phyloP scores from a whole-genome alignment of 805 yeast genomes.

The Nakazawaea anatomiae region DNA sequence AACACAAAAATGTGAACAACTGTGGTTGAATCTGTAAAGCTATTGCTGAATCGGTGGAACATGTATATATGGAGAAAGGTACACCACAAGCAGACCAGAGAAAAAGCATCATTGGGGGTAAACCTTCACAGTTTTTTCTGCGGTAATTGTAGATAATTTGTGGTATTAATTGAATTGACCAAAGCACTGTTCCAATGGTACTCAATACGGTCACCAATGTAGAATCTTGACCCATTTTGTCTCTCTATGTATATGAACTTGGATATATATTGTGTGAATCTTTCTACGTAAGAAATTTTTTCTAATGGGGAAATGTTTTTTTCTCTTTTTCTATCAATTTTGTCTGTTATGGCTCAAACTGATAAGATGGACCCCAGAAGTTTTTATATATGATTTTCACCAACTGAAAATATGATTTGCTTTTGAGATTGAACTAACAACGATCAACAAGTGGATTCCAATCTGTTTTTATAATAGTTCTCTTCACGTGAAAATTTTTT shows the following conservation, averaged over 20 bases:
- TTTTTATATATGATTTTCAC: no score
- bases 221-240: slow-evolving; percentile 1
- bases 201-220: slow-evolving; percentile 71
- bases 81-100: slow-evolving; percentile 77
- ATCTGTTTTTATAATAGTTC: no score
- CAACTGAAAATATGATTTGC: no score
- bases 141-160: slow-evolving; percentile 60
- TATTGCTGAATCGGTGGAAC: slow-evolving; percentile 61
- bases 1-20: slow-evolving; percentile 65
- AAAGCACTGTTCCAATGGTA: slow-evolving; percentile 83
- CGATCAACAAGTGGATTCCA: no score
- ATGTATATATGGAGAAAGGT: slow-evolving; percentile 83
- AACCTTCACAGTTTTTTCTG: slow-evolving; percentile 77
- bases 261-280: no score
- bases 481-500: not conserved
- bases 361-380: no score
- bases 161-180: slow-evolving; percentile 91
- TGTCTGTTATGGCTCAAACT: not conserved
- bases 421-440: no score
- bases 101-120: slow-evolving; percentile 88
- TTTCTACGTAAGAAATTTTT: no score
- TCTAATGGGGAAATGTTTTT: no score
- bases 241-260: no score
- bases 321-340: not conserved
- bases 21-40: slow-evolving; percentile 88